Evolutionary conservation across 1,284 basidiomycete species (phyloP), one percentile per base, ranked within the genome.

Genomic region (Heliocybe sulcata): DNA sequence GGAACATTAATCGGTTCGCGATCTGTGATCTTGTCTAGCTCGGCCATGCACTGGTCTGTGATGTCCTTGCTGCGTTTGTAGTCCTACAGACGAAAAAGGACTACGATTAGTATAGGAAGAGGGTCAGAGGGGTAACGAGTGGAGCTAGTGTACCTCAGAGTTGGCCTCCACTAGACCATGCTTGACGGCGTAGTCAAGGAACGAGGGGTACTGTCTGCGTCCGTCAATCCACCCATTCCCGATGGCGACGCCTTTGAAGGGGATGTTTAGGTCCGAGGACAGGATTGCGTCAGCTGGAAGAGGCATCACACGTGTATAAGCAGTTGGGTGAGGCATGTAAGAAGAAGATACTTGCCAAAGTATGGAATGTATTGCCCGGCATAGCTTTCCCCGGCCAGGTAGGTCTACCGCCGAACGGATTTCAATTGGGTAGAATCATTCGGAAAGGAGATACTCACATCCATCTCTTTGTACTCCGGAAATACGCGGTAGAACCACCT

Each of bases 301-400:
- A 27, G 16, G 22, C 19, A 25, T 52, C 22, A 49, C n/a, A n/a
- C n/a, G 31, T 22, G 31, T 23, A 25, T 4, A 22, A 19, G 29
- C 49, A 35, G 16, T 35, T 50, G 9, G 22, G 3, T 19, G n/a
- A n/a, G 33, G 54, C 22, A 11, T n/a, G n/a, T n/a, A n/a, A n/a
- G n/a, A n/a, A n/a, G n/a, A 23, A 19, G 6, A 25, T 26, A 65
- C 76, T 61, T 65, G 86, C 90, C 90, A 62, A 97, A 94, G 69
- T 94, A 96, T 12, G 97, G 96, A 60, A 98, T 95, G 75, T 92
- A 98, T 74, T 98, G 94, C n/a, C 97, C 96, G n/a, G 94, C 96
- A 66, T 87, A 99, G 58, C 90, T 93, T 75, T 98, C 94, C 54
- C 94, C 95, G 0, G 88, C 88, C 9, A 98, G 74, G 68, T 94